phyloP scores from a whole-genome alignment of 176 grass and related monocot genomes.

The Melocanna baccifera region DNA sequence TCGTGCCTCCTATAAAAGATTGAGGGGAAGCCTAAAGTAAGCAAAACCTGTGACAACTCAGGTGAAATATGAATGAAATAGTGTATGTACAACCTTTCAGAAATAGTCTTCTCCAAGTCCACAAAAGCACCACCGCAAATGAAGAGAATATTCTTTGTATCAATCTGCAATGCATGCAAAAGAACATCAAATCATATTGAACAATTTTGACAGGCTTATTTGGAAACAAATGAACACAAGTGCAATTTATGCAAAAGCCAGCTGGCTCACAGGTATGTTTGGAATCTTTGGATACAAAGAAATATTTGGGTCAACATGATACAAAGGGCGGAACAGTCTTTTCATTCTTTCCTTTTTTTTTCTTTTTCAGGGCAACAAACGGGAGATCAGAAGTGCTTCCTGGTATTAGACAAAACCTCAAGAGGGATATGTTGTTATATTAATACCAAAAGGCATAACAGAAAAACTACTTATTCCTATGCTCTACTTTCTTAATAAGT shows the following conservation, averaged over 20 bases:
- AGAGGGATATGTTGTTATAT: neutral
- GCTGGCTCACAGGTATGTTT: neutral
- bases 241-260: slow-evolving; percentile 9
- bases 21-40: neutral
- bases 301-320: neutral
- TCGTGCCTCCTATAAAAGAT: slow-evolving; percentile 51
- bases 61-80: slow-evolving; percentile 1
- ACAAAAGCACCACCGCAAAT: slow-evolving; percentile 76
- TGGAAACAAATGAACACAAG: neutral
- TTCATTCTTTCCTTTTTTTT: neutral
- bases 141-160: slow-evolving; percentile 84
- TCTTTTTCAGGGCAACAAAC: neutral
- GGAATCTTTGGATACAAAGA: neutral
- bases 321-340: neutral
- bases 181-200: slow-evolving; percentile 17
- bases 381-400: neutral
- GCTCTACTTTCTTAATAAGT: neutral
- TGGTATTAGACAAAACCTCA: neutral
- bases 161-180: slow-evolving; percentile 49
- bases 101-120: slow-evolving; percentile 79
- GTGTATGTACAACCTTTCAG: slow-evolving; percentile 49
- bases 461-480: neutral
- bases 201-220: neutral
- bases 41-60: neutral
- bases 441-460: slow-evolving; percentile 1